A percentile compares a stretch with the other conserved stretches of the same genome.
These are phyloP conservation scores for Xylaria grammica DNA, from an alignment of 495 filamentous ascomycete species.

Conservation along the genomic window DNA sequence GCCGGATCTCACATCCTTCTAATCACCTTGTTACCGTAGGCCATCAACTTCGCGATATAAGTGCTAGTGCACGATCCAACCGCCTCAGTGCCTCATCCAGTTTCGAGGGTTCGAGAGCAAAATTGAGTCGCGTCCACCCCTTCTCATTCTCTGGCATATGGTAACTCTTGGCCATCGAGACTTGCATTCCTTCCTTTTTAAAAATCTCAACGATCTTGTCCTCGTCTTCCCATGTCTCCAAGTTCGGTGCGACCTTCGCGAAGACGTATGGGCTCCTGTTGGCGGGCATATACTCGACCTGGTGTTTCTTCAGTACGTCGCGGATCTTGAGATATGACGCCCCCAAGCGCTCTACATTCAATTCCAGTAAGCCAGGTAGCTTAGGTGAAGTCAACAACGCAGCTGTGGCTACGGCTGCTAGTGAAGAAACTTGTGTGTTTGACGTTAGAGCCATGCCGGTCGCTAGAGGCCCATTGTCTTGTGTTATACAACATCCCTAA, in stretches of 20 bases:
- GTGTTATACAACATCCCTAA: slow-evolving; percentile 18
- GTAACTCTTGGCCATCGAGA: slow-evolving; percentile 3
- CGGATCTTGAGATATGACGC: not conserved
- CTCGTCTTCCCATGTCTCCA: slow-evolving; percentile 3
- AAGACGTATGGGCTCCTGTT: not conserved
- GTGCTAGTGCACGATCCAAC: not conserved
- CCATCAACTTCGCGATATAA: not conserved
- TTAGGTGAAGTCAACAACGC: not conserved
- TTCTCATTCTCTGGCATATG: slow-evolving; percentile 12
- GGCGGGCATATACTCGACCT: not conserved
- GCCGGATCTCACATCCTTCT: not conserved
- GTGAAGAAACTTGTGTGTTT: slow-evolving; percentile 17
- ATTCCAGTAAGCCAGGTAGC: not conserved
- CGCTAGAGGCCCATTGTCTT: slow-evolving; percentile 12
- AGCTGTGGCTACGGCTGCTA: slow-evolving; percentile 5
- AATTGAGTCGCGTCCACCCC: slow-evolving; percentile 15
- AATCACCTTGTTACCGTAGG: not conserved
- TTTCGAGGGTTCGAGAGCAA: not conserved
- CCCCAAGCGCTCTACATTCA: not conserved
- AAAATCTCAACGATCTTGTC: not conserved
- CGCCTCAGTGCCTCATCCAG: not conserved
- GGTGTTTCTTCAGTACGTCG: not conserved
- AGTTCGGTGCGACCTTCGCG: not conserved
- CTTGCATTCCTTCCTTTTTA: not conserved
- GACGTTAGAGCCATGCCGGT: slow-evolving; percentile 11